Evolutionary conservation across 495 filamentous ascomycete species (phyloP), one percentile per base, ranked within the genome.

Genomic region (Neurospora tetraspora): DNA sequence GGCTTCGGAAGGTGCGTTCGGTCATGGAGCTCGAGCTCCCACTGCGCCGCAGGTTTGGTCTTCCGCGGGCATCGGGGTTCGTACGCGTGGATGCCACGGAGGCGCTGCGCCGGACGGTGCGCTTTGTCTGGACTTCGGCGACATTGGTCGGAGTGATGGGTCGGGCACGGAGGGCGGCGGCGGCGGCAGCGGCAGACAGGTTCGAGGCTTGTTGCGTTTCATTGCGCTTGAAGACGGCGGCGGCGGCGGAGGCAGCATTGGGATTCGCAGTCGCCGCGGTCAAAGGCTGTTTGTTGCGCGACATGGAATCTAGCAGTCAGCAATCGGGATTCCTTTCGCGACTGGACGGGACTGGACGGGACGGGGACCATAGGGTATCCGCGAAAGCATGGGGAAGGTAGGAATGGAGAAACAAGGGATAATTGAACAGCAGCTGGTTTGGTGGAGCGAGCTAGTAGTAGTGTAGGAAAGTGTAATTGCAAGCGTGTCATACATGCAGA

Each of bases 121-220:
- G 92, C 80, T 94, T 97, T 0, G 94, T 97, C 80, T 94, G 89
- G 38, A 96, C 88, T 82, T 94, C 88, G 76, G 89, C 92, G 45
- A 97, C 90, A 23, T 87, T 86, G 16, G 88, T 92, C 53, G 94
- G 94, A 37, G 91, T 90, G 39, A 89, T 88, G 7, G 93, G 89
- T 74, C 90, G 89, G 53, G 90, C 91, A 71, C 91, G 89, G 59
- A 97, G 85, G 23, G 94, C 94, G 23, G 94, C 89, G 10, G 93
- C 93, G 3, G 94, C 94, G 9, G 94, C 94, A 8, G 94, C 91
- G 38, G 90, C 90, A 23, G 94, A 96, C 38, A 97, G 86, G 53
- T 77, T 83, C 77, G 88, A 88, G 53, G 53, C 27, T 65, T 65
- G 53, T 14, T 65, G 53, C 9, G 53, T 27, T 69, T 88, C 82